Evolutionary conservation across 495 filamentous ascomycete species (phyloP), one percentile per base, ranked within the genome.

Genomic region (Penicillium cataractarum): DNA sequence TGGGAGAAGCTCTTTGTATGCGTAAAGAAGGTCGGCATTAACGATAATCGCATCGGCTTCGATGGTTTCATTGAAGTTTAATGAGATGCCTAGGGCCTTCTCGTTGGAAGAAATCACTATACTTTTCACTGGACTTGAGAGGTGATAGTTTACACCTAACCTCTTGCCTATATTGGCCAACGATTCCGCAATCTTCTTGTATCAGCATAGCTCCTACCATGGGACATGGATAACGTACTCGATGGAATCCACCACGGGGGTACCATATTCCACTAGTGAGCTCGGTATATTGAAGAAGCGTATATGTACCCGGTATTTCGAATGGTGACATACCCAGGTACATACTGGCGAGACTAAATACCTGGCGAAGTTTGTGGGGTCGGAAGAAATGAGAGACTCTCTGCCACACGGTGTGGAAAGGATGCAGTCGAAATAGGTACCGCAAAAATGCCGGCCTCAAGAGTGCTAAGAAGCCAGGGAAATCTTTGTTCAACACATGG

Each of bases 271-370:
- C 88, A 74, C 89, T 86, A 9, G 84, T 82, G 13, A 89, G 73
- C 74, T 91, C 88, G n/a, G 87, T 87, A 71, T 90, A 91, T 72
- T 90, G 88, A 32, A 90, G 76, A 61, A 91, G 74, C 29, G 81
- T 85, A 73, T 90, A 91, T 19, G 88, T 91, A 1, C 83, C 87
- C 7, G 88, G 88, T 0, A 88, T 88, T 55, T 88, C 86, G 73
- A 86, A 91, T 3, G 88, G 88, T 60, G 76, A 82, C 88, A 91
- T 91, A 0, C 88, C 88, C 80, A 90, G 87, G 65, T 91, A 91
- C 88, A 90, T 91, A 58, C 85, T 89, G 32, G 83, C 86, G 67
- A 90, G 90, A 17, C 87, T 90, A 65, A 90, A 89, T 0, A 86
- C 87, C 19, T 87, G 73, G 46, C 87, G 76, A 67, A 90, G 68